Base-by-base conservation (phyloP, 2,329 filamentous ascomycete genomes). In the Nemania bipapillata region DNA sequence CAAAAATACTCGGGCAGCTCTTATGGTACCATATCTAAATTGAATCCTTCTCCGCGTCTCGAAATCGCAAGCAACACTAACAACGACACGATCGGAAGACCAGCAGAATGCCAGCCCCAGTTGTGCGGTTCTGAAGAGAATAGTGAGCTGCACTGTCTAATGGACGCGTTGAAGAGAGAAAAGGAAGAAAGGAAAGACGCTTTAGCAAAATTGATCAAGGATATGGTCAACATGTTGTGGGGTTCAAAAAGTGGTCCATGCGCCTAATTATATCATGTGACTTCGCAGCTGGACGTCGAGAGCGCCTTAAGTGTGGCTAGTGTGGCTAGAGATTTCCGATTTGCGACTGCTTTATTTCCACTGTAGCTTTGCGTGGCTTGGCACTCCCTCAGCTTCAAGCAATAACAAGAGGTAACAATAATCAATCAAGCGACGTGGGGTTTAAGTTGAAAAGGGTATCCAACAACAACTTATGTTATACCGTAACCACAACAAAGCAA, bases 61-160 rank as follows among this genome's bases (percentile, higher is more conserved):
- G 80, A 83, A 85, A 86, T 82, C 83, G 83, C 82, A 79, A 77
- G 77, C 79, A 80, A 82, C 85, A 89, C 85, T 87, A 89, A 90
- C 76, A 80, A 81, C 78, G 73, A 82, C 83, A 85, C 85, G 80
- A 77, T 81, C 82, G 82, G 81, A 83, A 79, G 73, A 77, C 85
- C 83, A 83, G 85, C 91, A 94, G 89, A 92, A 94, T 86, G 91
- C 83, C 85, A 84, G 81, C 64, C 78, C 82, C 84, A 80, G 81
- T 84, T 80, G 84, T 84, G 84, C 82, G 80, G 80, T 83, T 69
- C 66, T 2, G 50, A 9, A 81, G 81, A 66, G 56, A 82, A 84
- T 86, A 86, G 89, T 90, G 90, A 86, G 86, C 87, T 91, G 92
- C 89, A 94, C 92, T 95, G 92, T 95, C 92, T 94, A 84, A 85